Evolutionary conservation across 2,329 filamentous ascomycete species (phyloP), one percentile per base, ranked within the genome.

Genomic region (Emericellopsis atlantica): DNA sequence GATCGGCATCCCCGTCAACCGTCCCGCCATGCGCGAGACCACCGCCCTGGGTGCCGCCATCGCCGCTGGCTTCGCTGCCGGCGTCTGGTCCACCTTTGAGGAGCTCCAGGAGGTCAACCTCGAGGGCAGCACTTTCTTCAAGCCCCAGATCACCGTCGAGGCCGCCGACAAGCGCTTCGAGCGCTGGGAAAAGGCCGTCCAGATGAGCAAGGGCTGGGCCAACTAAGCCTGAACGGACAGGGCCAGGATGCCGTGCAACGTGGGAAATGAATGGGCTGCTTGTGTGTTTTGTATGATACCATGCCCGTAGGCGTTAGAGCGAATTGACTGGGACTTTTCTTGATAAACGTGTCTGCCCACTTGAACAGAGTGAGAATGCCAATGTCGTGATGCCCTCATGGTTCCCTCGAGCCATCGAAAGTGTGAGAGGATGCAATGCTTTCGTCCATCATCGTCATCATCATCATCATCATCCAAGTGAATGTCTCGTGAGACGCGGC

Each of bases 31-130:
- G 85, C 77, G 83, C 46, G 85, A 92, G 62, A 89, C 84, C 3
- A 92, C 85, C 4, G 81, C 84, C 1, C 70, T 90, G 4, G 85
- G 84, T 26, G 84, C 85, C 24, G 85, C 84, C 35, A 88, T 90
- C 45, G 84, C 85, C 6, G 84, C 85, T 18, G 85, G 81, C n/a
- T 76, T 89, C 48, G 84, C 83, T 4, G 74, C 81, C 6, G 78
- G 71, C 37, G 69, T 88, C 10, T 90, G 84, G 83, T 76, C 81
- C 52, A 72, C 75, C 46, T 82, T 87, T 46, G 73, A 78, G 37
- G 82, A 88, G 51, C 62, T 89, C 37, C 77, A 78, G 55, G 67
- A 79, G 41, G 78, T 87, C 57, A 88, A 88, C 56, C 74, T 67
- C 29, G 72, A 80, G 46, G 82, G 81, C 43, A 69, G 76, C 39